Evolutionary conservation across 1,284 basidiomycete genomes (phyloP), one percentile per base, ranked within the genome.

Genomic region (Porogramme epimiltina): DNA sequence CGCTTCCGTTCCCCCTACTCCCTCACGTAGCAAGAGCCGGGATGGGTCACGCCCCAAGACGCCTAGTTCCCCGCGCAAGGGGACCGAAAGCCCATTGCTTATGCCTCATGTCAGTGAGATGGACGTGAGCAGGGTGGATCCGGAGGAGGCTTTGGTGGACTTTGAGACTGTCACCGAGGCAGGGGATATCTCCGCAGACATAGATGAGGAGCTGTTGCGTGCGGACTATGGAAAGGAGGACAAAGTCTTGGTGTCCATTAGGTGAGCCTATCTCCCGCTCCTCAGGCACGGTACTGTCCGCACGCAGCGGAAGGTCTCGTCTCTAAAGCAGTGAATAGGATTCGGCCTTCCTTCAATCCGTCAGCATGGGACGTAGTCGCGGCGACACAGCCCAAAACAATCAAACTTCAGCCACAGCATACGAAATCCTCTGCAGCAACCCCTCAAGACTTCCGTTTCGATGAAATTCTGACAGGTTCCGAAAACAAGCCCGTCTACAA

Each of bases 401-500:
- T 90, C 54, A 84, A 82, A 58, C 77, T 89, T 25, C 72, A 81
- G n/a, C 74, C 82, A 3, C 73, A 77, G 53, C 73, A 81, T 59
- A 68, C 80, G 34, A 82, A 81, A 59, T 73, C 77, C 38, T 65
- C 78, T 9, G 66, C 70, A 5, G 73, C 68, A 0, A 52, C 73
- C 2, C 65, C 77, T 16, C 76, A 80, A 10, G 77, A 80, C 45
- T 92, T 87, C 68, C 75, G 75, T 41, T 91, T 91, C 61, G 85
- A 95, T 69, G 79, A 89, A 56, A 80, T 95, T 51, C 83, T 93
- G 41, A 92, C 87, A 1, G 89, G 89, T 0, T 85, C 88, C 1
- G 84, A 88, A 50, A 99, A 98, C 68, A 89, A 89, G 56, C 82
- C 85, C 0, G 80, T 96, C 0, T 99, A 98, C 69, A 82, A 82